Conservation (phyloP, 306 rosid species). For the Quercus aquifolioides region DNA sequence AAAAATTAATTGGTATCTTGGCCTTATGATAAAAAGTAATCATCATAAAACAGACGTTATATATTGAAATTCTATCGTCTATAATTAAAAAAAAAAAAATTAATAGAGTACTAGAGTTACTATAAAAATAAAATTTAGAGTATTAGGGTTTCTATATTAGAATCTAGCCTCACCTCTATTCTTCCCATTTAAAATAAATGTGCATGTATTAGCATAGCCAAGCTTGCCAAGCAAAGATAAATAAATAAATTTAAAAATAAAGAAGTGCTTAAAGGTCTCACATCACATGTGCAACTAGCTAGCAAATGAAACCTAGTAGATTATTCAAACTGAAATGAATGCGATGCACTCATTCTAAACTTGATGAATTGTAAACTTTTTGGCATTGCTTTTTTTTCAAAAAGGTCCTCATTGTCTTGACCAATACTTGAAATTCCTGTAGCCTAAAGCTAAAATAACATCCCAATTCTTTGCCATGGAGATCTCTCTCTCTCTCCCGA, state of each 20-base stretch:
- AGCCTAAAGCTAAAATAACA: not conserved
- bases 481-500: not conserved
- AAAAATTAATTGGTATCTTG: too few species aligned
- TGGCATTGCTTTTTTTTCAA: slow-evolving; percentile 25
- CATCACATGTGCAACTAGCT: slow-evolving; percentile 30
- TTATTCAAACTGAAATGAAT: slow-evolving; percentile 16
- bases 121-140: too few species aligned
- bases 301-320: slow-evolving; percentile 19
- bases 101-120: too few species aligned
- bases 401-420: slow-evolving; percentile 41
- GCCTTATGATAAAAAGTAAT: too few species aligned
- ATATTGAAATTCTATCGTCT: too few species aligned
- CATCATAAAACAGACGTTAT: too few species aligned
- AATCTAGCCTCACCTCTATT: too few species aligned
- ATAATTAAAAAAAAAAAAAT: too few species aligned
- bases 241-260: not conserved
- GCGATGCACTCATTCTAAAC: slow-evolving; percentile 33
- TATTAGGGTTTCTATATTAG: too few species aligned
- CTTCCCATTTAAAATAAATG: too few species aligned
- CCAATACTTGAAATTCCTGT: slow-evolving; percentile 18
- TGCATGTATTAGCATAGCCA: not conserved
- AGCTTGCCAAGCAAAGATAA: not conserved
- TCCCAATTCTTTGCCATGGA: not conserved
- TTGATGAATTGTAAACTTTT: slow-evolving; percentile 25
- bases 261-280: slow-evolving; percentile 24